Conservation (phyloP, 495 filamentous ascomycete species). For the Penicillium coffeae region DNA sequence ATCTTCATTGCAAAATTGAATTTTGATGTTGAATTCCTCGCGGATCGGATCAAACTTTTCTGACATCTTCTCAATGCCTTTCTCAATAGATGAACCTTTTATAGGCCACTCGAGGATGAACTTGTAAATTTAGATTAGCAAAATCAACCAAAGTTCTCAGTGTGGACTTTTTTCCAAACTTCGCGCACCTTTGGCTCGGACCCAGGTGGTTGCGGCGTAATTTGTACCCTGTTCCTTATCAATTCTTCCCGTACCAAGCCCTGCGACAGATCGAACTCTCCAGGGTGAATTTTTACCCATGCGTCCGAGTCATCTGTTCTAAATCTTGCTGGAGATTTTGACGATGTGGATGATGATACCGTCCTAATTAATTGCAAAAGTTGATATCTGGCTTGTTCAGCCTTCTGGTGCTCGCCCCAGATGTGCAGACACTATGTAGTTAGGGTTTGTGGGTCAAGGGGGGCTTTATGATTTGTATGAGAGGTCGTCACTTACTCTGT, state of each 20-base stretch:
- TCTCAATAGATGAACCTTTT: constrained; percentile 30
- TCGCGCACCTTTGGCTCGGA: background rate
- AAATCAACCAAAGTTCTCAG: background rate
- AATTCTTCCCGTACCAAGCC: background rate
- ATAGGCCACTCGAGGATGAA: constrained; percentile 45
- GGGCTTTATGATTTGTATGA: background rate
- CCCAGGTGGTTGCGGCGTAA: background rate
- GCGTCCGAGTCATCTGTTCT: background rate
- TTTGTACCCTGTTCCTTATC: background rate
- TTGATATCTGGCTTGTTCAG: background rate
- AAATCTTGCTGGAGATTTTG: no score
- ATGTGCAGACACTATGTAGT: background rate
- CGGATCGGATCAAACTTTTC: constrained; percentile 48
- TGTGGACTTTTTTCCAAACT: no score
- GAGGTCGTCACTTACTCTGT: background rate
- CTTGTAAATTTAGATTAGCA: constrained; percentile 5
- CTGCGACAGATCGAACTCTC: background rate
- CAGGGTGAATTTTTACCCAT: background rate
- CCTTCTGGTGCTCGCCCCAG: background rate
- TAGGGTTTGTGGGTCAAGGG: background rate
- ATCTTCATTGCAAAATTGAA: constrained; percentile 14
- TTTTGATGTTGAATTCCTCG: constrained; percentile 15
- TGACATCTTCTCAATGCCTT: constrained; percentile 41
- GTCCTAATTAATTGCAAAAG: background rate
- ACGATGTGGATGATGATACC: background rate